A percentile compares a stretch with the other conserved stretches of the same genome.
phyloP scores from a whole-genome alignment of 352 stramenopile species.

The Phytophthora europaea region DNA sequence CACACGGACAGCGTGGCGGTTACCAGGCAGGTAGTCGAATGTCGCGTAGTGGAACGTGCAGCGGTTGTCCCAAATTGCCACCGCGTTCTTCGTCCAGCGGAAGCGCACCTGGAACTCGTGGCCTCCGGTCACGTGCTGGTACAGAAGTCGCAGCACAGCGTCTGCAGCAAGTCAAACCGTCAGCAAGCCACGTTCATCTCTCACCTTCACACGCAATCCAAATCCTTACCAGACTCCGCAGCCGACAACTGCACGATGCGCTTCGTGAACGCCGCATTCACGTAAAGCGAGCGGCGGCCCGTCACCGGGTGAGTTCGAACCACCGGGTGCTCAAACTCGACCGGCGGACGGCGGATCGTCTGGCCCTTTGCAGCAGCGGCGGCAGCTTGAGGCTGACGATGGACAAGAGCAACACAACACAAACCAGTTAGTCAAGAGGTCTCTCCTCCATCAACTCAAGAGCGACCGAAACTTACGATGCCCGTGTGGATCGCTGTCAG shows the following conservation, averaged over 20 bases:
- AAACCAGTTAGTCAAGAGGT: background rate
- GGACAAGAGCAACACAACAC: background rate
- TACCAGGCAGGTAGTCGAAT: slow-evolving; percentile 35
- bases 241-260: background rate
- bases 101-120: slow-evolving; percentile 38
- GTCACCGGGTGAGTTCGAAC: slow-evolving; percentile 2
- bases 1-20: slow-evolving; percentile 30
- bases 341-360: background rate
- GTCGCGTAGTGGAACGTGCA: slow-evolving; percentile 35
- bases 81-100: slow-evolving; percentile 37
- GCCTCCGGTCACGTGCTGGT: slow-evolving; percentile 26
- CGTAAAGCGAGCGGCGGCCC: background rate
- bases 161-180: slow-evolving; percentile 5
- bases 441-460: background rate
- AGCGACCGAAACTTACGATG: background rate
- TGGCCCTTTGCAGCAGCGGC: background rate
- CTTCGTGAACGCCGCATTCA: slow-evolving; percentile 1
- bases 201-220: background rate
- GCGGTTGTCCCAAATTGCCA: slow-evolving; percentile 39
- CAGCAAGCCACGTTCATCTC: background rate
- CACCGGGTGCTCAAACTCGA: slow-evolving; percentile 5
- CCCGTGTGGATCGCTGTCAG: background rate
- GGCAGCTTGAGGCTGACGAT: background rate
- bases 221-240: background rate
- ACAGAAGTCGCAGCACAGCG: slow-evolving; percentile 30